Base-by-base conservation (phyloP, 192 early-diverging fungal genomes). In the Coemansia sp. region DNA sequence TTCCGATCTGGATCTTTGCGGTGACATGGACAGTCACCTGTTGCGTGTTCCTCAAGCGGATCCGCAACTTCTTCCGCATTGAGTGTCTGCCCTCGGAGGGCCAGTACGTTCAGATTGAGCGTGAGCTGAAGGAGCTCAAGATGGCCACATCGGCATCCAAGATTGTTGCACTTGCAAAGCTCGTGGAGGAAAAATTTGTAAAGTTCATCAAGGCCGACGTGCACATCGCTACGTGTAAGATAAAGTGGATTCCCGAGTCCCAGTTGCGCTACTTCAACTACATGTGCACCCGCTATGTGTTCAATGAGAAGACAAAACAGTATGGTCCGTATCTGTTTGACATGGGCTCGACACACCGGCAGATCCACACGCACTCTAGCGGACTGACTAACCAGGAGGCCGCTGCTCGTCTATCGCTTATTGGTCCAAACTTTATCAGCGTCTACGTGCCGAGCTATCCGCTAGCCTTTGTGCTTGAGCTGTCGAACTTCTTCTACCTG, bases 231-330 rank as follows among this genome's bases (percentile, higher is more conserved):
- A 82, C 83, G 0, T 67, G 69, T 41, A 68, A 69, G 37, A 73
- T 90, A 19, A 22, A 84, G 49, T 49, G 61, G n/a, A 88, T 87
- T 7, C 62, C 74, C 32, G 71, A 66, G 18, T 75, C 65, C 47
- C 83, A 74, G n/a, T 78, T 78, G 36, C 77, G 79, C 22, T 93
- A 87, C 67, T 89, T 93, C 65, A 90, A 90, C 69, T 88, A 86
- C 62, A 85, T 90, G 70, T 91, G 88, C 74, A 86, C 89, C 46
- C 88, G 91, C 32, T 93, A 91, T 63, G 85, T 93, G 9, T 88
- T 82, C 57, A 82, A 90, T 61, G 66, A 83, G 8, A 66, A 69
- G 12, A 52, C 74, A 15, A 61, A 48, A 8, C 54, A 64, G 22
- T 93, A 88, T 71, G 85, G 83, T n/a, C 88, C 88, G 15, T 88